Evolutionary conservation across 345 rosid species (phyloP).

Genomic region (Aquilaria yunnanensis): DNA sequence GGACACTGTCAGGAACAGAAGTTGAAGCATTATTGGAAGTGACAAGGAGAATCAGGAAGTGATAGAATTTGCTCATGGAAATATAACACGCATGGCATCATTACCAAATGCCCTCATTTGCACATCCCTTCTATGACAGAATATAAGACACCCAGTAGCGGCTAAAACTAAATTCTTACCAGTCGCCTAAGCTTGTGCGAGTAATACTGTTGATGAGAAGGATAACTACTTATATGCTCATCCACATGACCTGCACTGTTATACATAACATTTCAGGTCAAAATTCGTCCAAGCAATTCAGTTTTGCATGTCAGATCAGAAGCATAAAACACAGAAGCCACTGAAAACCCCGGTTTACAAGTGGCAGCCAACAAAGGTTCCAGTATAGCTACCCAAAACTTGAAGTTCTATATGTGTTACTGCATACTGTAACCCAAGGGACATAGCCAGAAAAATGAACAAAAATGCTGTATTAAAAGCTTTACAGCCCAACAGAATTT

Average conservation of each 20-base stretch:
- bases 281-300: conserved; percentile 4
- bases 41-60: too few species aligned
- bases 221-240: conserved; percentile 41
- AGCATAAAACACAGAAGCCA: not conserved
- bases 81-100: not conserved
- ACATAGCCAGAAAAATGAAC: too few species aligned
- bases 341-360: not conserved
- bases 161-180: conserved; percentile 27
- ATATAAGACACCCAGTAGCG: not conserved
- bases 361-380: too few species aligned
- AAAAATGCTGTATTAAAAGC: too few species aligned
- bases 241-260: conserved; percentile 74
- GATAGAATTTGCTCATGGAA: too few species aligned
- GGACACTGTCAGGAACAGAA: too few species aligned
- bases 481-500: too few species aligned
- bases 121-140: not conserved
- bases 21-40: too few species aligned
- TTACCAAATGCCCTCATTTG: not conserved
- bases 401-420: too few species aligned
- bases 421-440: too few species aligned
- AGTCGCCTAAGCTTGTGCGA: conserved; percentile 66
- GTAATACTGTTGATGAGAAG: conserved; percentile 49
- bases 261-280: conserved; percentile 8
- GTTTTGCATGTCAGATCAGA: not conserved
- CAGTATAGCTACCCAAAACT: too few species aligned